Conservation (phyloP, 306 rosid species). For the Prosopis cineraria region DNA sequence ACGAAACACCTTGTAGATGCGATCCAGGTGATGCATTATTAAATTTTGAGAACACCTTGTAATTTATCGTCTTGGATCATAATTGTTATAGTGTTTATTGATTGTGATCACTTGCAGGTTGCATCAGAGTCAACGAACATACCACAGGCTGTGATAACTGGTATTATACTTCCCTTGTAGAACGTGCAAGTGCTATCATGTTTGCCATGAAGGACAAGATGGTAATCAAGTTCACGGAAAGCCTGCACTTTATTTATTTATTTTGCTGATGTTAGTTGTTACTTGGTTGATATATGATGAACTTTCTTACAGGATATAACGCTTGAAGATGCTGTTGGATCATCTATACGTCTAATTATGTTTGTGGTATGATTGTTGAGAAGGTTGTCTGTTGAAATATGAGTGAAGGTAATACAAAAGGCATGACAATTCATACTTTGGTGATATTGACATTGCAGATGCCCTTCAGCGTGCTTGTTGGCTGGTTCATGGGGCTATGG, state of each 20-base stretch:
- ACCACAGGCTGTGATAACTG: conserved; percentile 80
- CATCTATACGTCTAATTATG: conserved; percentile 86
- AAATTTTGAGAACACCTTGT: neutral
- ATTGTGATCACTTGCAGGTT: conserved; percentile 60
- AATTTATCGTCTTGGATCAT: neutral
- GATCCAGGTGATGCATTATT: conserved; percentile 53
- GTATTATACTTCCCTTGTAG: conserved; percentile 81
- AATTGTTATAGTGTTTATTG: neutral
- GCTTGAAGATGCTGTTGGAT: conserved; percentile 83
- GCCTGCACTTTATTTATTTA: neutral
- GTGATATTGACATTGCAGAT: conserved; percentile 40
- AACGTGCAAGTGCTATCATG: conserved; percentile 85
- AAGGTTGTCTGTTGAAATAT: neutral
- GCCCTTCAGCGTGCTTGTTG: conserved; percentile 84
- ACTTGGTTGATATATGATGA: conserved; percentile 31
- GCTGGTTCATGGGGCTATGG: conserved; percentile 82
- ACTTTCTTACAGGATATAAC: conserved; percentile 64
- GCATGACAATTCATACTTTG: conserved; percentile 29
- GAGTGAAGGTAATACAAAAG: neutral
- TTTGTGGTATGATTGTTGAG: conserved; percentile 71
- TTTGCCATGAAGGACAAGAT: conserved; percentile 92
- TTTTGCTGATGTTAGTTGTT: neutral
- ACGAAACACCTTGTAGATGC: conserved; percentile 84
- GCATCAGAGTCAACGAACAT: conserved; percentile 72
- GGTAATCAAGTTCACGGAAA: conserved; percentile 54